Evolutionary conservation across 495 filamentous ascomycete genomes (phyloP), one percentile per base, ranked within the genome.

Genomic region (Penicillium nucicola): DNA sequence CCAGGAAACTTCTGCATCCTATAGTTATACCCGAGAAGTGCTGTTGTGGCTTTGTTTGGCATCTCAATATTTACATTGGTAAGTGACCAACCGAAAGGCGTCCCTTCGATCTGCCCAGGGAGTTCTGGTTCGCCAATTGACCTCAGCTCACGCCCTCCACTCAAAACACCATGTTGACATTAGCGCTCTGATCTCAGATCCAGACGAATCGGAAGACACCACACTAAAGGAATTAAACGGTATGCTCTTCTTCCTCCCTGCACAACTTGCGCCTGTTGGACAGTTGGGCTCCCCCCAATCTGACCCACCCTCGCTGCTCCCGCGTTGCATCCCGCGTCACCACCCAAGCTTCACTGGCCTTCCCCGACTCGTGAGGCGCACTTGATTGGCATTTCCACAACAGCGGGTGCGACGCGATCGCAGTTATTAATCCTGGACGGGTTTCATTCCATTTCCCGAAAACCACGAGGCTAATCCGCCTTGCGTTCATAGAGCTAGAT

Each of bases 41-140:
- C 30, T 45, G 47, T 48, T 42, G 51, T 48, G 55, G 43, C 43
- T 42, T 34, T 42, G 15, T 30, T 22, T 14, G 22, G 23, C 43
- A 33, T 20, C 23, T 48, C 18, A 22, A 49, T 38, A 51, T 56
- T 41, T 51, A 56, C 49, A 45, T 61, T 46, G 47, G 52, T 58
- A 51, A 56, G 50, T 50, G 51, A 48, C 55, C 55, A 59, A 61
- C 52, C 56, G 35, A 37, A 45, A 45, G 53, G 44, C 40, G 45
- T 53, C 49, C 25, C 37, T 52, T 52, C 42, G 61, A 54, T 62
- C 52, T 56, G 58, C 47, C 25, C 59, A 64, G 57, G 60, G 52
- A 65, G 59, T 60, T 71, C 67, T 74, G 70, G 70, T 74, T 74
- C 70, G 70, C 64, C 70, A 70, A 74, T 74, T 70, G 67, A 59